Evolutionary conservation across 495 filamentous ascomycete species (phyloP).

Genomic region (Symbiotaphrina buchneri): DNA sequence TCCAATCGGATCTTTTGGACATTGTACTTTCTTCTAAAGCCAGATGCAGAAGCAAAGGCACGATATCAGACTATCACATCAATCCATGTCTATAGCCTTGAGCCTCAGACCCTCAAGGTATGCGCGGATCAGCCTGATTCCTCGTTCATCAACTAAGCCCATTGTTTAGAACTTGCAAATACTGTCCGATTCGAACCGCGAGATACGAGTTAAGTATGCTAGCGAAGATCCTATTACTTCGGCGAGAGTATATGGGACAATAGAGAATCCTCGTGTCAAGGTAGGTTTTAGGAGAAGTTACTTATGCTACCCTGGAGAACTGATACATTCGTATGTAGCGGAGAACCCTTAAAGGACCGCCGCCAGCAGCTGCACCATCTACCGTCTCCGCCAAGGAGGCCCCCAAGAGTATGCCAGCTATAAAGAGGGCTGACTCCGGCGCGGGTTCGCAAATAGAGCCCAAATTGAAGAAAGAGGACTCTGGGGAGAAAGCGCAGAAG

Average conservation of each 20-base stretch:
- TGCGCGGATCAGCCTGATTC: too few species aligned
- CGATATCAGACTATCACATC: conserved; percentile 47
- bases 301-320: too few species aligned
- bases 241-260: conserved; percentile 41
- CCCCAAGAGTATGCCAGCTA: too few species aligned
- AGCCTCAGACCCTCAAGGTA: conserved; percentile 43
- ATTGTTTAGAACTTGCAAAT: conserved; percentile 39
- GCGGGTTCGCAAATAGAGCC: neutral
- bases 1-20: neutral
- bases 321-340: too few species aligned
- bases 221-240: conserved; percentile 39
- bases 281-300: too few species aligned
- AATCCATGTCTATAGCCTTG: conserved; percentile 76
- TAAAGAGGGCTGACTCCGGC: too few species aligned
- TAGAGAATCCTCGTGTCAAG: conserved; percentile 41
- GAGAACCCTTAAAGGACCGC: too few species aligned
- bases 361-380: conserved; percentile 13
- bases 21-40: conserved; percentile 5
- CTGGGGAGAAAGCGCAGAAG: neutral
- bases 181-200: conserved; percentile 41
- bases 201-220: conserved; percentile 25
- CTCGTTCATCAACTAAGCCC: too few species aligned
- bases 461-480: neutral
- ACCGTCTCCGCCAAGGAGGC: conserved; percentile 8
- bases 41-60: conserved; percentile 32